Conservation (phyloP, 1,284 basidiomycete genomes). For the Trichosporon sp. region DNA sequence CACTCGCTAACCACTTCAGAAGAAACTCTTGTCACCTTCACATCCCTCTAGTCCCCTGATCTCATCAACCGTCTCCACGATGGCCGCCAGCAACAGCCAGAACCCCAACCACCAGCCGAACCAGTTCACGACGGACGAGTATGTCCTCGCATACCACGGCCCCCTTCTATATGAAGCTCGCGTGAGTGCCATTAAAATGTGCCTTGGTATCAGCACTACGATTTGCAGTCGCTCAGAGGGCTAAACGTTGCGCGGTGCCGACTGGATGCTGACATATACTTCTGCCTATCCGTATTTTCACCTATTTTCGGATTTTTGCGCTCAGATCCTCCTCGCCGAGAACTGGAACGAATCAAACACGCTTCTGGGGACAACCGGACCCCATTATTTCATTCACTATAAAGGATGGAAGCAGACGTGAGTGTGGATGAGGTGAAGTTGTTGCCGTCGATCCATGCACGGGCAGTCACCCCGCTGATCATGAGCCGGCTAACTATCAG, state of each 20-base stretch:
- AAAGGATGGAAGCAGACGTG: conserved; percentile 99
- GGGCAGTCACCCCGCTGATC: background rate
- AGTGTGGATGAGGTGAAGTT: conserved; percentile 51
- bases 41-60: background rate
- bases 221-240: conserved; percentile 28
- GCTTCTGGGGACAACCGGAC: conserved; percentile 68
- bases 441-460: background rate
- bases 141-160: conserved; percentile 90
- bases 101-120: conserved; percentile 36
- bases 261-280: conserved; percentile 33
- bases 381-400: conserved; percentile 95
- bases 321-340: conserved; percentile 74
- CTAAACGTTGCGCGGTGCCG: conserved; percentile 12
- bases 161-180: conserved; percentile 95
- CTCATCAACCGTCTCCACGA: conserved; percentile 19
- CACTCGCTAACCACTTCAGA: background rate
- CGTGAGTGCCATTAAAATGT: conserved; percentile 52
- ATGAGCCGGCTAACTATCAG: conserved; percentile 56
- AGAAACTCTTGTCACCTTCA: background rate
- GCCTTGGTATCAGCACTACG: conserved; percentile 10
- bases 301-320: background rate
- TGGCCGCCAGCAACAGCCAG: conserved; percentile 25
- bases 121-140: conserved; percentile 65
- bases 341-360: conserved; percentile 72
- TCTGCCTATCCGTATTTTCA: background rate